Evolutionary conservation across 495 filamentous ascomycete genomes (phyloP), one percentile per base, ranked within the genome.

Genomic region (Neurospora tetraspora): DNA sequence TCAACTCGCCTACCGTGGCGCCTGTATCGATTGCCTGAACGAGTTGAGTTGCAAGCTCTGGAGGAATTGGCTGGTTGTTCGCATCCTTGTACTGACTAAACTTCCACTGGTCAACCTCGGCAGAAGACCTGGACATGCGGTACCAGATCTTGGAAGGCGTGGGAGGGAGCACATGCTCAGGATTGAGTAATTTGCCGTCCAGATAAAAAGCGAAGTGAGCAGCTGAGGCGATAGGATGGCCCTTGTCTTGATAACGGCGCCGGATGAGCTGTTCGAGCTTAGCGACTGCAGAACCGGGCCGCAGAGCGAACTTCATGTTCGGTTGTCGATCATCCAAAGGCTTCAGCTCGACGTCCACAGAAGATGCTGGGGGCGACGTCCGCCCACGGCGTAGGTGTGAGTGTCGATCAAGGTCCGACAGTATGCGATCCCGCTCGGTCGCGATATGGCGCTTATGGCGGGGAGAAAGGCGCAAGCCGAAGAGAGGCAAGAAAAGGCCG

Each of bases 51-150:
- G 70, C 69, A 34, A 76, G 40, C 31, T 34, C 40, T 8, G 45
- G 36, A 3, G 74, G 71, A 8, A 78, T 40, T 3, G 42, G 71
- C n/a, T 69, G 71, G 34, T 78, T 45, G 2, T 59, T 73, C 65
- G 71, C 47, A 61, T 78, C 76, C 53, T 68, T 71, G 39, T 59
- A 76, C 68, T 75, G 73, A 3, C 75, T 75, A 42, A 79, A 77
- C 65, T 75, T 75, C 76, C 76, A 77, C 23, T 40, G 27, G 23
- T 76, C 74, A 23, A 31, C 3, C 34, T 76, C 73, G 31, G 43
- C 70, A n/a, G 59, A 11, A n/a, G 40, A n/a, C 23, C 31, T 72
- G 9, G 47, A 31, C 71, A 76, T 37, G 31, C 74, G 74, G 59
- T 79, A 79, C 76, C 76, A 77, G 59, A 76, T 34, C 14, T n/a